Conservation (phyloP, 2,329 filamentous ascomycete genomes). For the Plectosphaerella sp. region DNA sequence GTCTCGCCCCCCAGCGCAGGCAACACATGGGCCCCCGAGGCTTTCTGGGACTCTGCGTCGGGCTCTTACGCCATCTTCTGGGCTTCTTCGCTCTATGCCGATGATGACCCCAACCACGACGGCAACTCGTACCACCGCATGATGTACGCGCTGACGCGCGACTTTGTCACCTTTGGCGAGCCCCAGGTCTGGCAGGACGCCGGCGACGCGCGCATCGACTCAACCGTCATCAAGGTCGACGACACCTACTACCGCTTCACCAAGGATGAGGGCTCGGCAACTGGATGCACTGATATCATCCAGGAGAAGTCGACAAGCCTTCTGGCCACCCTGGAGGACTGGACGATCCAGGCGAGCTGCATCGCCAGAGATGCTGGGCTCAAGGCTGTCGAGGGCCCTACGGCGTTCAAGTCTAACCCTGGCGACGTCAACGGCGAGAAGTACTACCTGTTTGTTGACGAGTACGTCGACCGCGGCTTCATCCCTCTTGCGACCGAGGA, state of each 20-base stretch:
- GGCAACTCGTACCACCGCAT: slow-evolving; percentile 45
- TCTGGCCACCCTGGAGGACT: slow-evolving; percentile 32
- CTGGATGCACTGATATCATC: slow-evolving; percentile 50
- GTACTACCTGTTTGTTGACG: slow-evolving; percentile 52
- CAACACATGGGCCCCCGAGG: slow-evolving; percentile 51
- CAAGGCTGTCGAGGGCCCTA: slow-evolving; percentile 44
- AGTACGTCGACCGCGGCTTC: slow-evolving; percentile 46
- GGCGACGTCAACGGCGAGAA: slow-evolving; percentile 45
- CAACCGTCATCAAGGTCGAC: slow-evolving; percentile 40
- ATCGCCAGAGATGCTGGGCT: slow-evolving; percentile 47
- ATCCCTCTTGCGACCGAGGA: slow-evolving; percentile 47
- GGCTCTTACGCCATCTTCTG: slow-evolving; percentile 42
- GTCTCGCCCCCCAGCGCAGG: slow-evolving; percentile 45
- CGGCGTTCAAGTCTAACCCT: slow-evolving; percentile 45
- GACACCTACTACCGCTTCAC: slow-evolving; percentile 47
- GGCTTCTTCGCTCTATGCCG: slow-evolving; percentile 36
- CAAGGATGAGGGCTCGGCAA: slow-evolving; percentile 47
- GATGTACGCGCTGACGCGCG: slow-evolving; percentile 44
- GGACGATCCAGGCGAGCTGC: slow-evolving; percentile 40
- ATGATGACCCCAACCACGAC: slow-evolving; percentile 32
- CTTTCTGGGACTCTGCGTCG: slow-evolving; percentile 40
- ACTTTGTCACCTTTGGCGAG: slow-evolving; percentile 45
- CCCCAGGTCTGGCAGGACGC: slow-evolving; percentile 47
- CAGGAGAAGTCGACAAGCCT: slow-evolving; percentile 42
- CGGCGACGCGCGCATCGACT: slow-evolving; percentile 46